phyloP scores from a whole-genome alignment of 306 rosid species.

The Prunus padus region DNA sequence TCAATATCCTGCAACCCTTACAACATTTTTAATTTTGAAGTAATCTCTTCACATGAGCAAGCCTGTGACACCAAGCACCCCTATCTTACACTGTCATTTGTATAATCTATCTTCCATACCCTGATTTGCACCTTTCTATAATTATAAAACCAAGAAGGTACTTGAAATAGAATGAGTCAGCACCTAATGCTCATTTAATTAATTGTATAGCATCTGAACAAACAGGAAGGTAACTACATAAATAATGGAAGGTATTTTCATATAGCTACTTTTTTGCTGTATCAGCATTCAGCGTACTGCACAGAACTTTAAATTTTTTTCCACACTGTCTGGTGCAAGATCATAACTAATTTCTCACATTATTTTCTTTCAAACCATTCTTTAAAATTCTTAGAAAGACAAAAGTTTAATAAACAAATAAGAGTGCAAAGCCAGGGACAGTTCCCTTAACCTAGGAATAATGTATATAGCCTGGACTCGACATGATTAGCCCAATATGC shows the following conservation, averaged over 20 bases:
- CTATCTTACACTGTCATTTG: background rate
- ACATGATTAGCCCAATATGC: background rate
- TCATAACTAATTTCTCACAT: background rate
- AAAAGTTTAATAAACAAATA: background rate
- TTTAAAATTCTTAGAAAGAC: background rate
- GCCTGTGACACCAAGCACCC: background rate
- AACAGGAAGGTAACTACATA: background rate
- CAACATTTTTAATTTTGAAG: background rate
- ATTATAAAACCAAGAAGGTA: background rate
- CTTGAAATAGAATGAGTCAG: background rate
- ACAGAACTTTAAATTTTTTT: background rate
- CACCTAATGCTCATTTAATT: no score
- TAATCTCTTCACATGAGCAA: background rate
- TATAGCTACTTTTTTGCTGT: background rate
- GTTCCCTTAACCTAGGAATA: background rate
- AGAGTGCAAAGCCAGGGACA: background rate
- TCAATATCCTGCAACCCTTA: background rate
- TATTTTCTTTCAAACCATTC: background rate
- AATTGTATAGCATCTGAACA: background rate
- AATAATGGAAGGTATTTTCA: background rate
- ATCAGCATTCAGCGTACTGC: background rate
- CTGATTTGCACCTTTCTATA: background rate
- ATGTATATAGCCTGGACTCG: no score
- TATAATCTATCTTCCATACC: background rate
- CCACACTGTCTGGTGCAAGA: background rate